Conservation (phyloP, 1,139 yeast species). For the Meyerozyma athensensis region DNA sequence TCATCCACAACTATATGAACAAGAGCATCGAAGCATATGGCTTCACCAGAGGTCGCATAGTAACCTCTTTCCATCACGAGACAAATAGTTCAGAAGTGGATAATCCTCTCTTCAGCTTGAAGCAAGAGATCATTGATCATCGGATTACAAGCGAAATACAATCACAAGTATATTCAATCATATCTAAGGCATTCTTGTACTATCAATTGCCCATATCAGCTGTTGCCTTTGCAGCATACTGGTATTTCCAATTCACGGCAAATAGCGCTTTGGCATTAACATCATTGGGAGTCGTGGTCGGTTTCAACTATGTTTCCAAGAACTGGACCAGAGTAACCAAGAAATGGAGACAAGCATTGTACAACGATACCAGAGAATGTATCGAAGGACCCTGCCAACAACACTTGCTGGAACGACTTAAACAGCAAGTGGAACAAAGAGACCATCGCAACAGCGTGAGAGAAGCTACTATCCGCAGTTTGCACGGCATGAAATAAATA, state of each 20-base stretch:
- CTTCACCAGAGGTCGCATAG: constrained; percentile 35
- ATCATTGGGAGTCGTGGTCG: constrained; percentile 39
- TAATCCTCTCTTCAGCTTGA: constrained; percentile 33
- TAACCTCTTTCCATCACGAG: constrained; percentile 23
- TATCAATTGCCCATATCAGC: constrained; percentile 39
- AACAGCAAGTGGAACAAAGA: neutral
- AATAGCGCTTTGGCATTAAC: constrained; percentile 34
- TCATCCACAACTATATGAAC: constrained; percentile 32
- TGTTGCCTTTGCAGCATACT: constrained; percentile 28
- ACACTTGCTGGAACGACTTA: constrained; percentile 26
- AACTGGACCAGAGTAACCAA: constrained; percentile 30
- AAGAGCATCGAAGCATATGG: constrained; percentile 37
- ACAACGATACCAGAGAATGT: constrained; percentile 33
- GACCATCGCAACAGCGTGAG: neutral
- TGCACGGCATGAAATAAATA: neutral
- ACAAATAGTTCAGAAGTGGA: constrained; percentile 6
- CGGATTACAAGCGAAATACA: constrained; percentile 32
- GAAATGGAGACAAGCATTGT: constrained; percentile 27
- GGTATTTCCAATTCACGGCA: constrained; percentile 30
- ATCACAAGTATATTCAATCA: constrained; percentile 30
- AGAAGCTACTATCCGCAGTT: neutral
- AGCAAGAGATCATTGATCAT: constrained; percentile 24
- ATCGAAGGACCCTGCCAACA: constrained; percentile 37
- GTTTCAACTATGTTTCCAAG: constrained; percentile 40
- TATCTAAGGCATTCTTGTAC: constrained; percentile 28